Evolutionary conservation across 805 yeast genomes (phyloP), one percentile per base, ranked within the genome.

Genomic region (Dipodascus albidus): DNA sequence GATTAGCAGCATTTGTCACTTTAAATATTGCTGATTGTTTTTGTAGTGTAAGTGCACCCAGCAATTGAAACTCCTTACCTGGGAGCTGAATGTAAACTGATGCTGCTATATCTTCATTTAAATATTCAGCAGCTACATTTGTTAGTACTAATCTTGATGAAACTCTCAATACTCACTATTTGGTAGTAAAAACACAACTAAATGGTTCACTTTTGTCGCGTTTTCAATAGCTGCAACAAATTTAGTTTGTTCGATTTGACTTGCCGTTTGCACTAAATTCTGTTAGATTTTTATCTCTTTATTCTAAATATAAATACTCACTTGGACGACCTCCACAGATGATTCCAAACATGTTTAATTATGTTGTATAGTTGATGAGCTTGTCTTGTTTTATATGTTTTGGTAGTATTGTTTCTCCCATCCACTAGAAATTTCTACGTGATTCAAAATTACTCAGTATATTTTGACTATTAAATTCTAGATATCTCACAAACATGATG

Each of bases 21-120:
- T 83, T 85, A 73, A 86, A 93, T 2, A 93, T 93, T 0, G 97
- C 96, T 55, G 96, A 86, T 38, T 95, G 98, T 65, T 91, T 93
- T 38, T 68, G 70, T 17, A 58, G 59, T 9, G 73, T 65, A 15
- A 72, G 60, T 70, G 62, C 70, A 47, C 66, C 76, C 22, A 60
- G 65, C 27, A 67, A 57, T 57, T 56, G 65, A 57, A 58, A 67
- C n/a, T 73, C 75, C 51, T 74, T 69, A 8, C 75, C 72, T 14
- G 90, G 89, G 52, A 90, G 70, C 65, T 91, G 96, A 68, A 88
- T 91, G 67, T 85, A 93, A 1, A 93, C 87, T 47, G 91, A 75
- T 0, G 97, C 98, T 1, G 91, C 81, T 60, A 74, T 84, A 49
- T 77, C 77, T 1, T 79, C 77, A 53, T 90, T 27, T 11, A 27